These are phyloP conservation scores for Triticum timopheevii DNA, from an alignment of 176 grass and related monocot species.

Conservation along the genomic window DNA sequence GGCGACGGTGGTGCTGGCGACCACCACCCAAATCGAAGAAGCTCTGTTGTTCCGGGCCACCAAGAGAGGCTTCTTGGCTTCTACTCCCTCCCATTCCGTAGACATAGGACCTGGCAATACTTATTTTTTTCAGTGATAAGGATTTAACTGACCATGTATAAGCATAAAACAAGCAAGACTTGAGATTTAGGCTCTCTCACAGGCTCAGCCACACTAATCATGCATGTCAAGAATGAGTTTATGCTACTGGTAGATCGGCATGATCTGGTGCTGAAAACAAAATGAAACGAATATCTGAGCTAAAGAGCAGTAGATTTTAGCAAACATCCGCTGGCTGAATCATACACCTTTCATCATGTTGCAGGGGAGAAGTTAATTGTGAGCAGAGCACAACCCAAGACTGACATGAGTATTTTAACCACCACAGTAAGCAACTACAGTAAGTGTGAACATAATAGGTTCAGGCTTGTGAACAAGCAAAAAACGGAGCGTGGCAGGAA, in stretches of 20 bases:
- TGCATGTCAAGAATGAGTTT: no score
- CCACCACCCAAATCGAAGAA: conserved; percentile 44
- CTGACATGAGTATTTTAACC: background rate
- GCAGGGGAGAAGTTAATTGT: background rate
- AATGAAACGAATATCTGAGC: no score
- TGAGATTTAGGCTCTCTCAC: background rate
- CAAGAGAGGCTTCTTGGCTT: conserved; percentile 23
- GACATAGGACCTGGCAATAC: background rate
- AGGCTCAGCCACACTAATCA: no score
- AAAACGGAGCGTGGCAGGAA: background rate
- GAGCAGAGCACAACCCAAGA: background rate
- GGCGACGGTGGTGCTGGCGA: conserved; percentile 51
- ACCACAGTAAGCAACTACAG: background rate
- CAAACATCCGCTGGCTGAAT: no score
- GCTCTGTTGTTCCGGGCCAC: background rate
- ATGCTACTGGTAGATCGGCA: no score
- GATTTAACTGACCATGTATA: background rate
- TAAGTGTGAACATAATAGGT: background rate
- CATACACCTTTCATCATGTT: background rate
- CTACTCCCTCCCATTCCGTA: conserved; percentile 16
- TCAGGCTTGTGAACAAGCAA: background rate
- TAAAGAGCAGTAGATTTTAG: no score
- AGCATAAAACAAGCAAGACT: background rate
- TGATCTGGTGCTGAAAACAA: no score
- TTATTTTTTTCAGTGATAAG: background rate